Conservation (phyloP, 2,329 filamentous ascomycete species). For the Trichoderma oligosporum region DNA sequence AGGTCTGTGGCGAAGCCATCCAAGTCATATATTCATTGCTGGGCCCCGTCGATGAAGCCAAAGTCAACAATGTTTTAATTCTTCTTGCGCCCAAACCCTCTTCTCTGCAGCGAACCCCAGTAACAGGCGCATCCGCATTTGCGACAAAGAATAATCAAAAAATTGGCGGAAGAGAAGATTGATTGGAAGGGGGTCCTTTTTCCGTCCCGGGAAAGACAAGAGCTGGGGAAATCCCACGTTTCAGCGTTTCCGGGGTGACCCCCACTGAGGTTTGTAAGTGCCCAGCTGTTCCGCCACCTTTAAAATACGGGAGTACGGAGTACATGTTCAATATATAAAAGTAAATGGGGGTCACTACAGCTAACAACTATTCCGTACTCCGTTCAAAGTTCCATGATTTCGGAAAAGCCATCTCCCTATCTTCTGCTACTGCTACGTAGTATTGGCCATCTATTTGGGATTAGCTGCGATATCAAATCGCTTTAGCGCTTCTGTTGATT, state of each 20-base stretch:
- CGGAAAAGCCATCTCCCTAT: background rate
- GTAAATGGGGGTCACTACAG: slow-evolving; percentile 6
- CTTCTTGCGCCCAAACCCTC: background rate
- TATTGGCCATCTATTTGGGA: background rate
- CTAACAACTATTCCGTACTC: background rate
- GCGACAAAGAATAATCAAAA: background rate
- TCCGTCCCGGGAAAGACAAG: slow-evolving; percentile 15
- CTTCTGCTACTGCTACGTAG: background rate
- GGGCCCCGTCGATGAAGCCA: slow-evolving; percentile 17
- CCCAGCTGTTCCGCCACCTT: background rate
- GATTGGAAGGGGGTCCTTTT: slow-evolving; percentile 3
- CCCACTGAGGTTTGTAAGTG: slow-evolving; percentile 15
- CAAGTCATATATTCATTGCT: slow-evolving; percentile 20
- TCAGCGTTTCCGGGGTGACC: slow-evolving; percentile 21
- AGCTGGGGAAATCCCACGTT: slow-evolving; percentile 18
- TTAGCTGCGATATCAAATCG: background rate
- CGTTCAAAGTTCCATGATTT: too few species aligned
- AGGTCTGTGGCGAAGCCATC: slow-evolving; percentile 26
- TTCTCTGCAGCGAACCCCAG: slow-evolving; percentile 17
- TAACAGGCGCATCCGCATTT: slow-evolving; percentile 6
- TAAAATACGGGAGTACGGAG: too few species aligned
- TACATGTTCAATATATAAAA: too few species aligned
- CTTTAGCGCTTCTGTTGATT: background rate
- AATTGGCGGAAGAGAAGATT: background rate
- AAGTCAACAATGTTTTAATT: background rate